Evolutionary conservation across 768 basidiomycete species (phyloP).

Genomic region (Termitomyces eurrhizus): DNA sequence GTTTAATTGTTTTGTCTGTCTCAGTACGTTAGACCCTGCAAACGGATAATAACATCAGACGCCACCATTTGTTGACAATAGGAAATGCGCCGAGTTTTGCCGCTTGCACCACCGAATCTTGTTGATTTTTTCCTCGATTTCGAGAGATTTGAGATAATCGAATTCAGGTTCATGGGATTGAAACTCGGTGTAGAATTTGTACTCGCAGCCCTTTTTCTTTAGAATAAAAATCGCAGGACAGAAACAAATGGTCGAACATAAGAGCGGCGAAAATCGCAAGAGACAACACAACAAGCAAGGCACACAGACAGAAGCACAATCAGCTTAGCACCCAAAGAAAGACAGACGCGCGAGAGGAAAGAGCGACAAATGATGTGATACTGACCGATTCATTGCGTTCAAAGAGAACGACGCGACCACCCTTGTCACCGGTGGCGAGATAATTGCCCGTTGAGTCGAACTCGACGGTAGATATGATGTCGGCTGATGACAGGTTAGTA

Average conservation of each 20-base stretch:
- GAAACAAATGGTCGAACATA: conserved; percentile 17
- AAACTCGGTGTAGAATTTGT: conserved; percentile 99
- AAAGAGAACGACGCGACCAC: conserved; percentile 96
- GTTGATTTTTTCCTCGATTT: conserved; percentile 99
- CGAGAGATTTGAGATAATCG: conserved; percentile 98
- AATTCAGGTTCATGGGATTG: conserved; percentile 99
- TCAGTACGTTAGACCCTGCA: conserved; percentile 6
- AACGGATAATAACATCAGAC: conserved; percentile 10
- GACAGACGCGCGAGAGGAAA: conserved; percentile 11
- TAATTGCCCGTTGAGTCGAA: conserved; percentile 99
- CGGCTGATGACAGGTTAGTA: conserved; percentile 57
- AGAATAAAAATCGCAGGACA: conserved; percentile 17
- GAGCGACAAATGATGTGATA: conserved; percentile 17
- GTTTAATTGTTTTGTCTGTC: conserved; percentile 98
- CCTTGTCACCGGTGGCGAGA: conserved; percentile 99
- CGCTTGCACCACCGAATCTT: conserved; percentile 99
- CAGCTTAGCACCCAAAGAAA: conserved; percentile 21
- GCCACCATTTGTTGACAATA: conserved; percentile 94
- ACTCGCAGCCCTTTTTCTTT: conserved; percentile 99
- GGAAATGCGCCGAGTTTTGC: conserved; percentile 95
- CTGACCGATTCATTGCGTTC: conserved; percentile 94
- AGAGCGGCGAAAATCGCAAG: conserved; percentile 8
- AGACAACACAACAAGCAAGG: conserved; percentile 15
- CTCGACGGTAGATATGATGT: conserved; percentile 99
- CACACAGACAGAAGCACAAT: conserved; percentile 27